Base-by-base conservation (phyloP, 306 rosid species). In the Ochetophila trinervis region DNA sequence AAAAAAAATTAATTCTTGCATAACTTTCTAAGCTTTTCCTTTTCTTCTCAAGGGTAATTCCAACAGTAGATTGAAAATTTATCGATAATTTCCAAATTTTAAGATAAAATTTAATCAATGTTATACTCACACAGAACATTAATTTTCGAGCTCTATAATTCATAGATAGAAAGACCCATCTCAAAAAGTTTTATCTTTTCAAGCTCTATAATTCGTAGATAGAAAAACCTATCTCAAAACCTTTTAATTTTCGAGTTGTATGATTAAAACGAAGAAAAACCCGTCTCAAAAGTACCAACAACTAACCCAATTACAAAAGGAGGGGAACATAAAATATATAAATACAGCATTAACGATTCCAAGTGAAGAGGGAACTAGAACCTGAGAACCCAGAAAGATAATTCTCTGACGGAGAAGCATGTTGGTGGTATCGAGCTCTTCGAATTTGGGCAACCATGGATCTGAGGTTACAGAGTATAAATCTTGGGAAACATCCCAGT, bases 361-460 rank as follows among this genome's bases (percentile, higher is more conserved):
- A 4, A 17, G 17, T 1, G 21, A 53, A 45, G 49, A 18, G 68
- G 2, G 8, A 58, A 9, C 1, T 3, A 11, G 63, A 57, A 89
- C 97, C 94, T 87, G 96, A 74, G 99, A 93, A 48, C 99, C 99
- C 81, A 90, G 56, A 63, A 90, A 93, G 84, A 93, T 56, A 72
- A 93, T 93, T 63, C 99, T 84, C 68, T 93, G 97, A 59, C 97
- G 96, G 63, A 90, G 91, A 78, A 93, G 91, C 97, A 86, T 87
- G 59, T 86, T 90, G 54, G 97, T 81, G 44, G 87, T 86, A 30
- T 93, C 99, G 14, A 93, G 97, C 61, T 93, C 91, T 72, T 90
- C 97, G 65, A 93, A 73, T 66, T 78, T 83, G 60, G 94, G 91
- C 60, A 81, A 71, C 83, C 86, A 60, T 18, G 88, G 82, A 55